Base-by-base conservation (phyloP, 2,329 filamentous ascomycete species). In the Verticillium tricorpus region DNA sequence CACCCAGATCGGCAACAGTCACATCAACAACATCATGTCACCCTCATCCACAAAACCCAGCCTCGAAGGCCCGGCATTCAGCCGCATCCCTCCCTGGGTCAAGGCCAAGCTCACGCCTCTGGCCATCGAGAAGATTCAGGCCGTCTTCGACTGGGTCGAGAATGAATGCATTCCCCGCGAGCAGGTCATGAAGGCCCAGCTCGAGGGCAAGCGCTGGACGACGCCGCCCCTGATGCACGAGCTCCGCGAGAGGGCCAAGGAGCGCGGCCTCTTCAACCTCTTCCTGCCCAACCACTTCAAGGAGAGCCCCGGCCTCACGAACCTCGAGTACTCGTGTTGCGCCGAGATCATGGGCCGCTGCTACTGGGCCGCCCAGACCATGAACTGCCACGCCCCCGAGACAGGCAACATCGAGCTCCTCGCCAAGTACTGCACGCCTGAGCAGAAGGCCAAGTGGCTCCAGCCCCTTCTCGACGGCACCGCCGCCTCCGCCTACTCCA, bases 251-350 rank as follows among this genome's bases (percentile, higher is more conserved):
- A 90, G 92, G 75, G 95, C 94, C 50, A 86, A 83, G 71, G 83
- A 89, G 67, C 84, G 96, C 31, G 94, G 94, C 1, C 82, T 99
- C 40, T 99, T 95, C 95, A 99, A 99, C 78, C 90, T 99, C 88
- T 99, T 99, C 82, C 78, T 99, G 68, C 92, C 95, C 65, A 94
- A 91, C 69, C 93, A 97, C 78, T 98, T 97, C 84, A 91, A 89
- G 74, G 92, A 97, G 79, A 95, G 92, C 1, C 92, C 94, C 25
- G 95, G 95, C 31, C 97, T 92, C 79, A 92, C 88, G 62, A 99
- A 98, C 77, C 82, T 98, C 63, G 95, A 99, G 78, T 99, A 99
- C 74, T 94, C 93, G 11, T 81, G 98, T 70, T 98, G 98, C 93
- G 95, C 95, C n/a, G 95, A 98, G 80, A 91, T 92, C 78, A 82